These are phyloP conservation scores for Clavispora santaluciae DNA, from an alignment of 805 yeast species.

Conservation along the genomic window DNA sequence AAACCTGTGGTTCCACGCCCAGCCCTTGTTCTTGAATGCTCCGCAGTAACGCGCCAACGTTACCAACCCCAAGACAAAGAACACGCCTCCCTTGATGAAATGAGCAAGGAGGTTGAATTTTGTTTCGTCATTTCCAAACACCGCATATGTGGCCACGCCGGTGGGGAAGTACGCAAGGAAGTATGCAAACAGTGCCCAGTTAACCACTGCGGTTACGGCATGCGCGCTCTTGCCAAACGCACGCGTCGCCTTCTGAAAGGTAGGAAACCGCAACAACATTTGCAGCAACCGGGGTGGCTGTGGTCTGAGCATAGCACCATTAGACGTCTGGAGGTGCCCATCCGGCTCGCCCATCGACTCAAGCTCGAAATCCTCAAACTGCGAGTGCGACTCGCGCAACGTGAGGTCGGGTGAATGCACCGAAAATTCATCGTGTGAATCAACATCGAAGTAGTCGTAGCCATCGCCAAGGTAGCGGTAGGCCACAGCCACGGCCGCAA, in stretches of 20 bases:
- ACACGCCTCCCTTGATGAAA: constrained; percentile 93
- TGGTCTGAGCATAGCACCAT: constrained; percentile 13
- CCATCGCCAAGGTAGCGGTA: constrained; percentile 26
- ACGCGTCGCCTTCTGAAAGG: constrained; percentile 8
- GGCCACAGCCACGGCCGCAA: constrained; percentile 48
- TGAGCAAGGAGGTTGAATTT: constrained; percentile 89
- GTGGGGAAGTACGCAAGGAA: constrained; percentile 55
- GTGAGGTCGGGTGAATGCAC: constrained; percentile 12
- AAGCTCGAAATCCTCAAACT: constrained; percentile 21
- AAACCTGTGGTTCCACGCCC: constrained; percentile 76
- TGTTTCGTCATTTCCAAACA: constrained; percentile 60
- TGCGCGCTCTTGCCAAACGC: constrained; percentile 19
- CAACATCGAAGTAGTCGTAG: constrained; percentile 12
- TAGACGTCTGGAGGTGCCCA: constrained; percentile 23
- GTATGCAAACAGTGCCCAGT: constrained; percentile 61
- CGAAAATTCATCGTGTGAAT: constrained; percentile 12
- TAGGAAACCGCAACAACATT: constrained; percentile 11
- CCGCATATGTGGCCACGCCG: constrained; percentile 60
- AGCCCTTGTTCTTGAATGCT: constrained; percentile 65
- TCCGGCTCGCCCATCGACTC: constrained; percentile 9
- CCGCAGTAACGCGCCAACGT: constrained; percentile 89
- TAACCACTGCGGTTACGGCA: constrained; percentile 26
- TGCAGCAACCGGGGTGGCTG: constrained; percentile 7
- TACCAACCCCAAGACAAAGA: constrained; percentile 67
- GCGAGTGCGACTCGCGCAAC: constrained; percentile 10